Conservation (phyloP, 305 asterid genomes). For the Rubia occidens region DNA sequence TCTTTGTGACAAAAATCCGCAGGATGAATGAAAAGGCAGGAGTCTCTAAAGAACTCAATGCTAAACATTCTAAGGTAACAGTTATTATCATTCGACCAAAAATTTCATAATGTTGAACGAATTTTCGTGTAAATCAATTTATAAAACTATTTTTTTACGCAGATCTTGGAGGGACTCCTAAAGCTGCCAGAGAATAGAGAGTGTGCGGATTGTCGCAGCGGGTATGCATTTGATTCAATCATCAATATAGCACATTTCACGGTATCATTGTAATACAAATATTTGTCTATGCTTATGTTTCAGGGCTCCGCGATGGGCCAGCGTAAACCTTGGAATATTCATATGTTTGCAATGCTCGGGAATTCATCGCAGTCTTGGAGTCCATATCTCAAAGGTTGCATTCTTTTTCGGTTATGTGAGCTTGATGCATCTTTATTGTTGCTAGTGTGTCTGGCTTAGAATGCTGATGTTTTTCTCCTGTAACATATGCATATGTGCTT, state of each 20-base stretch:
- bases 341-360: constrained; percentile 95
- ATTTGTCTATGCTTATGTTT: constrained; percentile 5
- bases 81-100: not conserved
- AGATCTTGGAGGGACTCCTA: constrained; percentile 72
- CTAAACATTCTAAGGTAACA: constrained; percentile 63
- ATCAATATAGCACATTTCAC: not conserved
- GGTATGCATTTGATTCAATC: constrained; percentile 34
- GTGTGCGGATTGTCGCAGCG: constrained; percentile 83
- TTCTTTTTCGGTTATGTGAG: not conserved
- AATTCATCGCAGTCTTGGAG: constrained; percentile 87
- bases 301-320: constrained; percentile 97
- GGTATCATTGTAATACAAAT: too few relatives aligned
- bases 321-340: constrained; percentile 84
- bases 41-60: constrained; percentile 78
- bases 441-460: too few relatives aligned
- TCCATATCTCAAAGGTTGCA: constrained; percentile 85
- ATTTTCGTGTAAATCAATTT: not conserved
- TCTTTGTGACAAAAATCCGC: not conserved
- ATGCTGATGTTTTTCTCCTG: too few relatives aligned
- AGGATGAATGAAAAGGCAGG: constrained; percentile 67
- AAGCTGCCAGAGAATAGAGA: constrained; percentile 80
- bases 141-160: constrained; percentile 14
- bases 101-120: too few relatives aligned
- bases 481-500: too few relatives aligned
- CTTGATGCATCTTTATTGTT: too few relatives aligned